Evolutionary conservation across 169 alveolate genomes (phyloP), one percentile per base, ranked within the genome.

Genomic region (Plasmodium vinckei): DNA sequence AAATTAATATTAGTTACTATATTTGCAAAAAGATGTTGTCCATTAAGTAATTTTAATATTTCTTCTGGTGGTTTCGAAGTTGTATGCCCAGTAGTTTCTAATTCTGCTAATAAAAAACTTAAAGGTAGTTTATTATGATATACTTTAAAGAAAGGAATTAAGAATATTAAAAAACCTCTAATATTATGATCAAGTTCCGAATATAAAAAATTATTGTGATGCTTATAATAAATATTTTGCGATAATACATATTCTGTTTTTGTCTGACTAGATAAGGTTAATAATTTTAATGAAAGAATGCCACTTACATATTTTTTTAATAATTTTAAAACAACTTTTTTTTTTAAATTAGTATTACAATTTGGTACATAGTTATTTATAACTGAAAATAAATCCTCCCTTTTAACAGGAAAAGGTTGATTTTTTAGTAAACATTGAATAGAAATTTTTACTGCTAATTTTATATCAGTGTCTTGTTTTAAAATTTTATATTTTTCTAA

Each of bases 361-460:
- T 49, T 79, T 0, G 89, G 89, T 12, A 79, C 77, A 65, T 65
- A 67, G 2, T 51, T 49, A 63, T 39, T 64, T 27, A 79, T 64
- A 46, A 46, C 47, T 2, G 65, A 65, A 65, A 65, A 51, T 54
- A 79, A 27, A 19, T 79, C 89, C 4, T 79, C 79, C 13, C 89
- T 79, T 46, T 79, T 79, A 6, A 79, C 70, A 33, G 89, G 89
- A 79, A 79, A 79, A 5, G 89, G 89, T 47, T 79, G 89, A 33
- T 53, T 79, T 27, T 65, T 79, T 79, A 79, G 15, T 57, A 79
- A 53, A 51, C 33, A 42, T 17, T 79, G 89, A 21, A 67, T 6
- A 49, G 89, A 77, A 15, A 79, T 65, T 64, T 79, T 79, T 12
- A 79, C 71, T 27, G 82, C 89, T 59, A 39, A 21, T 53, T 64